Base-by-base conservation (phyloP, 2,329 filamentous ascomycete species). In the Basipetospora chlamydospora region DNA sequence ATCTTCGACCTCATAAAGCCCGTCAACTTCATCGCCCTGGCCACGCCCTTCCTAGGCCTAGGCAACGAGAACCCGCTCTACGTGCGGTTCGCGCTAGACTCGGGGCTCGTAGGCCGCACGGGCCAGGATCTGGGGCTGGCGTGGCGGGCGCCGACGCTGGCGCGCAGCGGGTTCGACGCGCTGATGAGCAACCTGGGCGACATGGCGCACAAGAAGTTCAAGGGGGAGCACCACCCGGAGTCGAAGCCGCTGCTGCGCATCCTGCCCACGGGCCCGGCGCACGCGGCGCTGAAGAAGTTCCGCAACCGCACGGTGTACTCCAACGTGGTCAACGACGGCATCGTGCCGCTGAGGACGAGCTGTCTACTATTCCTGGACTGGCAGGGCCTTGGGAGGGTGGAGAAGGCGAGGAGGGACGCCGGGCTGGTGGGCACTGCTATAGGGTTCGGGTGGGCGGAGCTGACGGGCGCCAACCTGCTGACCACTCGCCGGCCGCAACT, bases 61-160 rank as follows among this genome's bases (percentile, higher is more conserved):
- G 96, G 88, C 56, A 95, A 98, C 53, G 90, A 98, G 53, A 98
- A 98, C 47, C 90, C 90, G 0, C 67, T 96, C 39, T 98, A 98
- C 53, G 83, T 98, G 56, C 93, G 87, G 49, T 96, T 98, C 55
- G 90, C 90, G 0, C 64, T 98, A 3, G 90, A 98, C 53, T 93
- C 96, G 59, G 90, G 90, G 0, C 68, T 98, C 1, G 88, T 98
- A 11, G 90, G 90, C n/a, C 73, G 88, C 37, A 95, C 90, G 3
- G 90, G 90, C 6, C 85, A 96, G 55, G 90, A 98, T 59, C 67
- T 98, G 7, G 90, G 90, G 16, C 63, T 98, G 42, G 94, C 87
- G 1, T 98, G 90, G 90, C 75, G 85, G 48, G 79, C 88, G 11
- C 88, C 88, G 6, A 88, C 81, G 1, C 69, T 92, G 49, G 80